Conservation (phyloP, 164 flowering plant genomes). For the Tinospora cordifolia region DNA sequence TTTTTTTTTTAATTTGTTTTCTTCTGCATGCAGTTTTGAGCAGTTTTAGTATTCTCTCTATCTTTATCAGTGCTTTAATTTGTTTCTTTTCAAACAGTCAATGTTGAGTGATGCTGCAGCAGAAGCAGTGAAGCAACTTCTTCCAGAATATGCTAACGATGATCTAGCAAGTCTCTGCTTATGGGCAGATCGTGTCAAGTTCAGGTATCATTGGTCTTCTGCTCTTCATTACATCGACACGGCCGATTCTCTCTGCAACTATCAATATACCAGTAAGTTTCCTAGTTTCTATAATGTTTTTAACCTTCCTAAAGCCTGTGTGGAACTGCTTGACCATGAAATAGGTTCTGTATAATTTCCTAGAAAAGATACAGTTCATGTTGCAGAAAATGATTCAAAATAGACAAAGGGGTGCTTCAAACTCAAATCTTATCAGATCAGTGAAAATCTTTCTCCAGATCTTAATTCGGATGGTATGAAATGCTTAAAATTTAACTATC, state of each 20-base stretch:
- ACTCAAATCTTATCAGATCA: too few relatives aligned
- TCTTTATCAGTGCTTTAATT: neutral
- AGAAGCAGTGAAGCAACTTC: constrained; percentile 51
- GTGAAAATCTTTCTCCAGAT: too few relatives aligned
- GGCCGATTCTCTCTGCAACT: constrained; percentile 66
- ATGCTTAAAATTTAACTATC: too few relatives aligned
- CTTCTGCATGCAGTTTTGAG: neutral
- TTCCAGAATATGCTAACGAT: constrained; percentile 50
- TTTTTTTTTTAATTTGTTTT: neutral
- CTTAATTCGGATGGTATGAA: too few relatives aligned
- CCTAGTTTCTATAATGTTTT: neutral
- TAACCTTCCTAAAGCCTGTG: neutral
- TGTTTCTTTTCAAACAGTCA: constrained; percentile 27
- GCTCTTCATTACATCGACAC: constrained; percentile 76
- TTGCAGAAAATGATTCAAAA: too few relatives aligned
- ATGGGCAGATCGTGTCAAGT: constrained; percentile 80
- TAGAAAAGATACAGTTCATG: too few relatives aligned
- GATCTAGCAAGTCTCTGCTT: constrained; percentile 60
- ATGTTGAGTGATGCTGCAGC: constrained; percentile 57
- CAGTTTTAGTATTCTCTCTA: neutral
- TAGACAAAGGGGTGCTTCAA: too few relatives aligned
- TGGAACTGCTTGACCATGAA: neutral
- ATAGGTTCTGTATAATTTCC: too few relatives aligned
- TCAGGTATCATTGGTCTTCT: constrained; percentile 68
- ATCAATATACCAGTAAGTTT: constrained; percentile 51